Percentiles rank a stretch among this genome's conserved stretches.
phyloP scores from a whole-genome alignment of 495 filamentous ascomycete species.

The Cladorrhinum samala region DNA sequence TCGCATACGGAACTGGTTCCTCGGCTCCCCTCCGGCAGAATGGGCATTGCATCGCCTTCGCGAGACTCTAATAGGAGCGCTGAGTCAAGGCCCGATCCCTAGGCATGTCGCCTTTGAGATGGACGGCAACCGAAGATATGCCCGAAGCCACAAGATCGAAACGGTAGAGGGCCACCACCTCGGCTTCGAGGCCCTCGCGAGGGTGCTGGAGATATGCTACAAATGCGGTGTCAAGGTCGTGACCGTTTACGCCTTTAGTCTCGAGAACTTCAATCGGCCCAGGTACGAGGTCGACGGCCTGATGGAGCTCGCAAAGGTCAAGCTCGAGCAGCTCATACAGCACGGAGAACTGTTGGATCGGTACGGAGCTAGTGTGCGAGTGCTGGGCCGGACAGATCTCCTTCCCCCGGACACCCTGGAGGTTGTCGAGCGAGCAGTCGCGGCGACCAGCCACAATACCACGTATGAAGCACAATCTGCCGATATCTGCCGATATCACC shows the following conservation, averaged over 20 bases:
- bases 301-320: constrained; percentile 97
- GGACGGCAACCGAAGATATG: constrained; percentile 95
- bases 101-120: constrained; percentile 96
- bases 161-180: constrained; percentile 95
- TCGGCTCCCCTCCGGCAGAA: constrained; percentile 83
- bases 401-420: constrained; percentile 81
- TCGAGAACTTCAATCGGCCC: constrained; percentile 98
- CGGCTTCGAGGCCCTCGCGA: constrained; percentile 89
- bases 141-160: constrained; percentile 83
- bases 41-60: constrained; percentile 67
- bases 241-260: constrained; percentile 95
- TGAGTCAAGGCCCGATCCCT: constrained; percentile 85
- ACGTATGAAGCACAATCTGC: constrained; percentile 40
- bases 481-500: not conserved
- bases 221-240: constrained; percentile 92
- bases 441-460: constrained; percentile 76
- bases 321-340: constrained; percentile 81
- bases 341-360: constrained; percentile 90
- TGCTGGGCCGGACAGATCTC: constrained; percentile 75
- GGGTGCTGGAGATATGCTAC: constrained; percentile 96
- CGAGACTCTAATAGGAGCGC: constrained; percentile 75
- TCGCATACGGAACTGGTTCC: constrained; percentile 75
- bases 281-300: constrained; percentile 95
- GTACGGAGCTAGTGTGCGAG: constrained; percentile 79
- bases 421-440: constrained; percentile 74